Evolutionary conservation across 2,329 filamentous ascomycete species (phyloP).

Genomic region (Lanzia echinophila): DNA sequence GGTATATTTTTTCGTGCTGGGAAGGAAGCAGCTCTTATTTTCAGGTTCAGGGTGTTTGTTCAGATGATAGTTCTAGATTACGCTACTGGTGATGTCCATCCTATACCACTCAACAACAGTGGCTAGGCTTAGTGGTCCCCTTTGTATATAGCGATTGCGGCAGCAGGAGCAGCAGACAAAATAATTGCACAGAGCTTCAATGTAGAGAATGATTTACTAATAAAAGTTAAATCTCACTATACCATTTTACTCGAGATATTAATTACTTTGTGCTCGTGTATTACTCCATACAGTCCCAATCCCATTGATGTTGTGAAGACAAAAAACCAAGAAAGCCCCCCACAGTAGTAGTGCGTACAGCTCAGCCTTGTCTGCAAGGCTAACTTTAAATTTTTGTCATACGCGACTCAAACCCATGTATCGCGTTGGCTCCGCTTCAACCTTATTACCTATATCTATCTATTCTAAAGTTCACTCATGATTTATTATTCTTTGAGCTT

Average conservation of each 20-base stretch:
- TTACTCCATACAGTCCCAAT: no score
- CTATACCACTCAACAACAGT: not conserved
- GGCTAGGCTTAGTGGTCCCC: not conserved
- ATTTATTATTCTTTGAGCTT: no score
- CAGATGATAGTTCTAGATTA: not conserved
- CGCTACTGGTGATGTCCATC: slow-evolving; percentile 5
- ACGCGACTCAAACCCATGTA: slow-evolving; percentile 7
- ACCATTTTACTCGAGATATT: no score
- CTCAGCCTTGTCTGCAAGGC: slow-evolving; percentile 4
- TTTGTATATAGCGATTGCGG: not conserved
- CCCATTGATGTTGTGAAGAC: no score
- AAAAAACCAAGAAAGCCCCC: no score
- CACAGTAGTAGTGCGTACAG: no score
- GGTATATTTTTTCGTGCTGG: not conserved
- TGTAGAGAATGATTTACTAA: slow-evolving; percentile 1
- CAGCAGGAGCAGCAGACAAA: no score
- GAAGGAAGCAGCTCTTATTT: not conserved
- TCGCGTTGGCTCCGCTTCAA: not conserved
- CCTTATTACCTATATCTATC: no score
- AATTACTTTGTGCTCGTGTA: no score
- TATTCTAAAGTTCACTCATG: not conserved
- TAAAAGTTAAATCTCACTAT: no score
- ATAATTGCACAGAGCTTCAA: slow-evolving; percentile 19
- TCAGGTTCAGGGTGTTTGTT: not conserved
- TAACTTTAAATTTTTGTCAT: slow-evolving; percentile 8